Conservation (phyloP, 1,284 basidiomycete genomes). For the Cyathus olla region DNA sequence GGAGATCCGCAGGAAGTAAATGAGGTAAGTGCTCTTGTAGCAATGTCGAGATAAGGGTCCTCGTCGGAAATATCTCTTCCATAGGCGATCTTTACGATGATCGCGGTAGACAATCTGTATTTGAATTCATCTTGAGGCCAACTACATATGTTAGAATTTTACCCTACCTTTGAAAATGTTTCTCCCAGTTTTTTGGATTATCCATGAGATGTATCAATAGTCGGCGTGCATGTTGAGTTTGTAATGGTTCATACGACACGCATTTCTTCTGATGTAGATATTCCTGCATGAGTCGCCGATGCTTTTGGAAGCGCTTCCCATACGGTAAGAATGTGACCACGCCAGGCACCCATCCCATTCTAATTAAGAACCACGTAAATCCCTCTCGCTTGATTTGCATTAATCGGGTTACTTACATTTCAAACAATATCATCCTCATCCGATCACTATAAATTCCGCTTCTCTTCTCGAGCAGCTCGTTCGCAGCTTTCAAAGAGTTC, state of each 20-base stretch:
- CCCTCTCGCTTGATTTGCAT: neutral
- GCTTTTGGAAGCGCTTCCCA: constrained; percentile 22
- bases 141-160: constrained; percentile 3
- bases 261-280: constrained; percentile 16
- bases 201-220: neutral
- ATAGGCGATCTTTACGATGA: constrained; percentile 24
- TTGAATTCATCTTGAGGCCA: too few relatives aligned
- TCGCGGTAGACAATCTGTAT: constrained; percentile 2
- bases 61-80: constrained; percentile 25
- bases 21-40: constrained; percentile 1
- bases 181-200: constrained; percentile 12
- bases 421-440: constrained; percentile 19
- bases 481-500: constrained; percentile 39
- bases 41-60: constrained; percentile 20
- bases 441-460: constrained; percentile 42
- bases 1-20: constrained; percentile 14
- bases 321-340: constrained; percentile 21
- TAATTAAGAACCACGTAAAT: constrained; percentile 2
- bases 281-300: constrained; percentile 21
- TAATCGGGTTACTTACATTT: constrained; percentile 9
- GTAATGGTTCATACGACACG: constrained; percentile 12
- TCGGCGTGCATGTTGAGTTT: constrained; percentile 12
- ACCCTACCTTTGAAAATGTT: constrained; percentile 16
- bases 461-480: constrained; percentile 44
- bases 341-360: constrained; percentile 24